A percentile compares a stretch with the other conserved stretches of the same genome.
phyloP scores from a whole-genome alignment of 1,284 basidiomycete genomes.

The Sphaerobolus stellatus region DNA sequence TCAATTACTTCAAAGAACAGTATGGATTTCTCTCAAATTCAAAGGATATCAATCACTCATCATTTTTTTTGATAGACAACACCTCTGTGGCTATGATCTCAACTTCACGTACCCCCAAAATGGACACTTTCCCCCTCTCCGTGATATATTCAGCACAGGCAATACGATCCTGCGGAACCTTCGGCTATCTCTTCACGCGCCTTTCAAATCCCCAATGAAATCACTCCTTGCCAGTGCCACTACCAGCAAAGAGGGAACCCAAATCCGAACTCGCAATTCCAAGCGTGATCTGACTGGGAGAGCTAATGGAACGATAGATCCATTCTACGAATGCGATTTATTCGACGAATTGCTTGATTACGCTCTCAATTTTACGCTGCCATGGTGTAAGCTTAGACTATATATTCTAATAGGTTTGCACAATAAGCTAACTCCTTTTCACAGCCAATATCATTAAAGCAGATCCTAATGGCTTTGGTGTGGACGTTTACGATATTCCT shows the following conservation, averaged over 20 bases:
- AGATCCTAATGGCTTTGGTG: background rate
- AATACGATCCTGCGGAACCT: no score
- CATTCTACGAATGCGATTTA: conserved; percentile 59
- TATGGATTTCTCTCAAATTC: conserved; percentile 25
- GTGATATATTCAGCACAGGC: background rate
- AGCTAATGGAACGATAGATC: conserved; percentile 50
- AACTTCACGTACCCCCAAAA: conserved; percentile 70
- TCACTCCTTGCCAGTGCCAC: no score
- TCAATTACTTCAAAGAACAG: conserved; percentile 61
- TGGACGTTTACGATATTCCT: conserved; percentile 29
- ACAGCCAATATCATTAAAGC: no score
- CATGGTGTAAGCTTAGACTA: background rate
- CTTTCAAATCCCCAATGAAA: no score
- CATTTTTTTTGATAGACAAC: conserved; percentile 38
- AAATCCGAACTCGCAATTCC: no score
- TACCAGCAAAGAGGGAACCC: no score
- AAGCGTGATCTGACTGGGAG: conserved; percentile 30
- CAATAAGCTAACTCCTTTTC: background rate
- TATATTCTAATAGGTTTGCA: background rate
- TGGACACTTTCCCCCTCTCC: conserved; percentile 47
- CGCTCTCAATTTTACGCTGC: conserved; percentile 54
- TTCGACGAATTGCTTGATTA: conserved; percentile 57
- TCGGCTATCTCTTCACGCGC: no score
- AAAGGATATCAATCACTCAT: background rate
- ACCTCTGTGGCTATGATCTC: conserved; percentile 64